These are phyloP conservation scores for Trichosporon faecale DNA, from an alignment of 1,284 basidiomycete genomes.

Conservation along the genomic window DNA sequence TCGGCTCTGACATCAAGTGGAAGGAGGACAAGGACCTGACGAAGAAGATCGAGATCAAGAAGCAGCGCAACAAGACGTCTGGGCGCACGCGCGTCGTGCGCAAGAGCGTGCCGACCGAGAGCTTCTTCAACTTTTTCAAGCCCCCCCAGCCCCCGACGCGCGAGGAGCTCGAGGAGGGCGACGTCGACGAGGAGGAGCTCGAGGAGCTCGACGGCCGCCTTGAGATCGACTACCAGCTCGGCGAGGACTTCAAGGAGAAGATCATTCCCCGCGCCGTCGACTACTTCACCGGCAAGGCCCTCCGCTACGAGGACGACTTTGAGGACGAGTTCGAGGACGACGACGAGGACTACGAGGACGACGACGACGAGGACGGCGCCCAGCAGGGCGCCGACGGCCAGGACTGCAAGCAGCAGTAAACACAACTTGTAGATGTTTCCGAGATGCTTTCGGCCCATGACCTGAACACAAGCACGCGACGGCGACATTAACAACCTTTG, in stretches of 20 bases:
- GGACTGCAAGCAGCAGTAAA: slow-evolving; percentile 50
- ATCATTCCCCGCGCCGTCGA: slow-evolving; percentile 92
- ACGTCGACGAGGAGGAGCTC: slow-evolving; percentile 78
- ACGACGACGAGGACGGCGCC: slow-evolving; percentile 40
- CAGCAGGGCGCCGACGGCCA: slow-evolving; percentile 31
- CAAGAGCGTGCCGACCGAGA: slow-evolving; percentile 81
- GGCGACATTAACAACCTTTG: background rate
- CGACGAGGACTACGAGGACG: slow-evolving; percentile 56
- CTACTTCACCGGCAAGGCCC: slow-evolving; percentile 94
- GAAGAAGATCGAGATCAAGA: slow-evolving; percentile 97
- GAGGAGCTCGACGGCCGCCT: slow-evolving; percentile 88
- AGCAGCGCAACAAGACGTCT: slow-evolving; percentile 97
- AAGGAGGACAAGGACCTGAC: slow-evolving; percentile 98
- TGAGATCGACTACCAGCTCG: slow-evolving; percentile 96
- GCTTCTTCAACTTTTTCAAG: slow-evolving; percentile 96
- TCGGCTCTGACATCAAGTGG: slow-evolving; percentile 90
- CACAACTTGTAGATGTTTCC: slow-evolving; percentile 1
- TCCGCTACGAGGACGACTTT: slow-evolving; percentile 78
- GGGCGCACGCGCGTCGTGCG: slow-evolving; percentile 88
- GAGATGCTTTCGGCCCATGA: slow-evolving; percentile 16
- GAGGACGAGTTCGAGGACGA: slow-evolving; percentile 67
- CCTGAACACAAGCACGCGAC: background rate
- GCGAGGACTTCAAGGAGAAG: slow-evolving; percentile 98
- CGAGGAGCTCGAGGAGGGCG: slow-evolving; percentile 68
- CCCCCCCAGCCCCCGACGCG: slow-evolving; percentile 75